Percentiles rank a stretch among this genome's conserved stretches.
Evolutionary conservation across 208 protist species (phyloP).

Genomic region (Phytomonas sp.): DNA sequence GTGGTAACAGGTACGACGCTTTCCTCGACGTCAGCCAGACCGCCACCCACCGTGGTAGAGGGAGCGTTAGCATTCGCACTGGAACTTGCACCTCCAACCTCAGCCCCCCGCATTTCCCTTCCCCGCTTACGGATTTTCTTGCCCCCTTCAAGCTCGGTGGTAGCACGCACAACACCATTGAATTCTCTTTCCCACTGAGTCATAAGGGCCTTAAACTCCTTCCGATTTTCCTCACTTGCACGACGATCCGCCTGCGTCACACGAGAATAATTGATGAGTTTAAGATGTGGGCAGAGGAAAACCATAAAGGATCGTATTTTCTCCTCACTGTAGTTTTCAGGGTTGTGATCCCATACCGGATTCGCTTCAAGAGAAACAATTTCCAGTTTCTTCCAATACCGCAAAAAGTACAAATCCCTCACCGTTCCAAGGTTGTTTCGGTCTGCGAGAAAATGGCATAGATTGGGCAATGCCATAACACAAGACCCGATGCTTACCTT

Average conservation of each 20-base stretch:
- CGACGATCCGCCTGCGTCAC: conserved; percentile 51
- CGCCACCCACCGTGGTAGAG: neutral
- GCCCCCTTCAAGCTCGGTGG: conserved; percentile 10
- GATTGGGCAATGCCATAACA: conserved; percentile 54
- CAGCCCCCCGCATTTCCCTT: conserved; percentile 42
- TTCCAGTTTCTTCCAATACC: conserved; percentile 61
- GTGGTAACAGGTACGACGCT: neutral
- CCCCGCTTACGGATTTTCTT: conserved; percentile 75
- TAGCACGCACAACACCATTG: conserved; percentile 1
- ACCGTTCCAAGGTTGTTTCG: conserved; percentile 50
- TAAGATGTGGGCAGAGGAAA: conserved; percentile 70
- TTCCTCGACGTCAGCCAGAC: neutral
- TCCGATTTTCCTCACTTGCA: conserved; percentile 13
- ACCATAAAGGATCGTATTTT: conserved; percentile 71
- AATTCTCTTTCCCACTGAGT: conserved; percentile 17
- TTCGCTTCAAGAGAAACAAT: conserved; percentile 66
- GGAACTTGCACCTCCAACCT: conserved; percentile 9
- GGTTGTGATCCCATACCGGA: conserved; percentile 50
- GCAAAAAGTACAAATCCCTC: conserved; percentile 57
- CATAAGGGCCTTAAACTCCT: conserved; percentile 42
- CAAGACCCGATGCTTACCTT: conserved; percentile 71
- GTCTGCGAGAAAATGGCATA: conserved; percentile 70
- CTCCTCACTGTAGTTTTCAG: conserved; percentile 20
- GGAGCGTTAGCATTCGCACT: neutral
- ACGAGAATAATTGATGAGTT: conserved; percentile 81